phyloP scores from a whole-genome alignment of 2,329 filamentous ascomycete species.

The Clonostachys rhizophaga region DNA sequence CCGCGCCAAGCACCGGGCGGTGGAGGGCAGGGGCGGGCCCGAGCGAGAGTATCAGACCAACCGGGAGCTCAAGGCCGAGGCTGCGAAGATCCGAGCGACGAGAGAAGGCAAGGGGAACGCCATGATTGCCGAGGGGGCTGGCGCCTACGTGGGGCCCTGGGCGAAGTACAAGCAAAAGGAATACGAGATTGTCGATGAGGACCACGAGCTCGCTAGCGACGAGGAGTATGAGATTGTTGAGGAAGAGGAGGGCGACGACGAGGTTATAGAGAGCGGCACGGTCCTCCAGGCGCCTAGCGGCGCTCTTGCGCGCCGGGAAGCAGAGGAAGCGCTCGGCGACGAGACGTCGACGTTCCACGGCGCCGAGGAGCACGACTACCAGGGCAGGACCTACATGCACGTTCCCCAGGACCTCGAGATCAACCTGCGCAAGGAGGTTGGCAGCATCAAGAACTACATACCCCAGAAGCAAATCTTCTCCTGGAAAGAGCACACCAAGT shows the following conservation, averaged over 20 bases:
- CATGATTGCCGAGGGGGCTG: constrained; percentile 77
- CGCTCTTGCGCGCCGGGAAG: constrained; percentile 50
- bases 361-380: constrained; percentile 80
- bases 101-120: constrained; percentile 84
- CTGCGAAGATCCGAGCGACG: constrained; percentile 62
- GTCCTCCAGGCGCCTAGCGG: constrained; percentile 51
- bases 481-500: constrained; percentile 80
- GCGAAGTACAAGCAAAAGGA: constrained; percentile 73
- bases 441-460: constrained; percentile 82
- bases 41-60: constrained; percentile 51
- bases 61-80: constrained; percentile 63
- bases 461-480: constrained; percentile 92
- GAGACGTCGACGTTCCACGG: constrained; percentile 91
- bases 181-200: constrained; percentile 69
- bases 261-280: constrained; percentile 60
- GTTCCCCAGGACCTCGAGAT: constrained; percentile 86
- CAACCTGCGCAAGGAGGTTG: constrained; percentile 75
- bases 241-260: constrained; percentile 61
- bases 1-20: constrained; percentile 77
- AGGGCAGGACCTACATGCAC: constrained; percentile 96
- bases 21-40: constrained; percentile 62
- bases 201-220: constrained; percentile 71
- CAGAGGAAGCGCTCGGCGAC: constrained; percentile 55
- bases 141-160: constrained; percentile 93
- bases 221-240: constrained; percentile 76